Conservation (phyloP, 768 basidiomycete genomes). For the Tylopilus plumbeoviolaceoides region DNA sequence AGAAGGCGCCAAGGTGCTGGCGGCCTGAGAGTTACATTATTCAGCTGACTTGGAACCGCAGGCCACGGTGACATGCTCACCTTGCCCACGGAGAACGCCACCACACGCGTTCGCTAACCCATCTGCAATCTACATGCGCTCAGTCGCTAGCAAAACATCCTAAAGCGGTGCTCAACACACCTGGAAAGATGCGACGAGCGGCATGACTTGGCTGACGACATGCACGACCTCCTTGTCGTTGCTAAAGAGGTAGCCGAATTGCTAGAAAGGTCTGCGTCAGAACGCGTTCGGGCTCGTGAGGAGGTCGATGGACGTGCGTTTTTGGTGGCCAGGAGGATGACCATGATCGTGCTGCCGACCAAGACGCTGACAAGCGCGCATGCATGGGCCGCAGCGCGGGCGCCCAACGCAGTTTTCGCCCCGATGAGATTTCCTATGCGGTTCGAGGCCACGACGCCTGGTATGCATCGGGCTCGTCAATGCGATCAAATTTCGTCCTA, state of each 20-base stretch:
- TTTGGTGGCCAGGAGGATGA: slow-evolving; percentile 50
- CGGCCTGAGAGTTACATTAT: slow-evolving; percentile 30
- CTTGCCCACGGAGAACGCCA: slow-evolving; percentile 47
- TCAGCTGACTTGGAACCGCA: background rate
- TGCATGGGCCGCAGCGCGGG: slow-evolving; percentile 57
- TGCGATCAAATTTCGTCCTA: background rate
- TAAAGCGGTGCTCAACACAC: slow-evolving; percentile 17
- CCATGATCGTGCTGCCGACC: slow-evolving; percentile 56
- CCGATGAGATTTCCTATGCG: slow-evolving; percentile 30
- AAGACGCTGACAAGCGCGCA: slow-evolving; percentile 62
- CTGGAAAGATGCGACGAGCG: slow-evolving; percentile 54
- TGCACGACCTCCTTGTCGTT: slow-evolving; percentile 52
- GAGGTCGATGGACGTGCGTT: slow-evolving; percentile 39
- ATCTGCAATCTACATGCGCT: slow-evolving; percentile 41
- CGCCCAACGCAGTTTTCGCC: slow-evolving; percentile 44
- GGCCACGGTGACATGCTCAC: slow-evolving; percentile 14
- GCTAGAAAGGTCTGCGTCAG: slow-evolving; percentile 25
- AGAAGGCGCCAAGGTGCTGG: slow-evolving; percentile 70
- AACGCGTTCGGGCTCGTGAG: background rate
- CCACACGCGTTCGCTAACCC: slow-evolving; percentile 51
- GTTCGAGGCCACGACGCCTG: slow-evolving; percentile 60
- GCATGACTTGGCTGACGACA: slow-evolving; percentile 48
- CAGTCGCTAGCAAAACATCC: background rate
- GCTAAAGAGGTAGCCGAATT: slow-evolving; percentile 66
- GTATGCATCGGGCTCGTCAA: background rate